Evolutionary conservation across 768 basidiomycete species (phyloP), one percentile per base, ranked within the genome.

Genomic region (Hypsizygus marmoreus): DNA sequence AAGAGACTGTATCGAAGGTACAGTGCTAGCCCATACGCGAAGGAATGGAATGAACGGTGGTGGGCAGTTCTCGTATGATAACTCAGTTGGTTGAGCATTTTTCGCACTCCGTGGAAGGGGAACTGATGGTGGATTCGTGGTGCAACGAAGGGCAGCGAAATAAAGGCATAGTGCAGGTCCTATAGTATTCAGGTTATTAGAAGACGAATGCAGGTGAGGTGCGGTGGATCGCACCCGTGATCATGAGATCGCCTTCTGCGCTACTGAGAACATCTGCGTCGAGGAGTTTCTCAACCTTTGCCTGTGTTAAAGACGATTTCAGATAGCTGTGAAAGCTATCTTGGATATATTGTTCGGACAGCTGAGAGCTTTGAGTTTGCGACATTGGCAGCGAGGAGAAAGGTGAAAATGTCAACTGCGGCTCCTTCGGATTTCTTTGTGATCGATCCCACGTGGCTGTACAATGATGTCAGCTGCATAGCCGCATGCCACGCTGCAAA

Each of bases 231-330:
- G 50, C 39, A 82, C 91, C 90, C 60, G 87, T 84, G 47, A 93
- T 86, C 89, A 92, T 92, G 23, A 93, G 65, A 72, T 93, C 90
- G 0, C 75, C 79, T 66, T 91, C 87, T 9, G 88, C 91, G 34
- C 82, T 85, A 26, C 83, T 84, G 4, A 93, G 70, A 1, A 89
- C 63, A 31, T 89, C 83, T 6, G 79, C 78, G 58, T 88, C 86
- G 25, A 94, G 69, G 2, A 94, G 71, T 3, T 72, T 68, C 63
- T 94, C 91, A 0, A 74, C 77, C 58, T 88, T 91, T 0, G 91
- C 91, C 56, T 85, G 82, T 0, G 86, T 76, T 9, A 93, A 68
- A 0, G 88, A 88, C 1, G 84, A 86, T 56, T 85, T 86, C 56
- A 92, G 79, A 56, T 88, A 93, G 58, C 77, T 79, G 66, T 92